A percentile compares a stretch with the other conserved stretches of the same genome.
Conservation (phyloP, 2,329 filamentous ascomycete genomes). For the Cercospora sp. region DNA sequence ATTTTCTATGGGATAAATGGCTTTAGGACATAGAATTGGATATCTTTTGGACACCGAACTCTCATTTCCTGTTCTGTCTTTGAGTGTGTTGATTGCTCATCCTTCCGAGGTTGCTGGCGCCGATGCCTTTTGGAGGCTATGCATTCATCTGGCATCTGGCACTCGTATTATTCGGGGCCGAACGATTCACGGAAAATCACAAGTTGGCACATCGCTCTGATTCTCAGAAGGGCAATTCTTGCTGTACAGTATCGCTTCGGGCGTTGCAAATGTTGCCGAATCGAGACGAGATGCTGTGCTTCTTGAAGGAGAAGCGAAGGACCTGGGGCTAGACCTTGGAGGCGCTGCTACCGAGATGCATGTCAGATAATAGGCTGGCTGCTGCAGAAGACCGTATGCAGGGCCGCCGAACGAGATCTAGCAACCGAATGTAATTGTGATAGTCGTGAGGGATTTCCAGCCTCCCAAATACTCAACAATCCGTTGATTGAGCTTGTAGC, state of each 20-base stretch:
- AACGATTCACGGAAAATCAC: no score
- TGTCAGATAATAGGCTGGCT: neutral
- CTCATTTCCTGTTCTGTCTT: neutral
- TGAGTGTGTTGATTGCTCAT: neutral
- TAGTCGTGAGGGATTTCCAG: neutral
- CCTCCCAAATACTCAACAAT: neutral
- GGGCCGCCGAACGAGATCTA: neutral
- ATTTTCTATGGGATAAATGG: neutral
- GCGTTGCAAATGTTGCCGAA: neutral
- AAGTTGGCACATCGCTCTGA: no score
- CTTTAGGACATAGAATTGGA: neutral
- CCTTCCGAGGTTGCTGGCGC: no score
- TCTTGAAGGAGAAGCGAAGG: neutral
- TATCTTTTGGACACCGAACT: neutral
- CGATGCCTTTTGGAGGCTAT: no score
- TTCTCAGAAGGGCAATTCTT: neutral
- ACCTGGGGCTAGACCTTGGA: neutral
- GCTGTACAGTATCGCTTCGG: neutral
- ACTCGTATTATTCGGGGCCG: neutral
- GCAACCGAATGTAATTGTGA: neutral
- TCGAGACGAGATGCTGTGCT: neutral
- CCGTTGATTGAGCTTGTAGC: neutral
- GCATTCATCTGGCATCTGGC: no score
- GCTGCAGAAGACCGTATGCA: neutral
- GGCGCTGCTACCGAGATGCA: neutral